A percentile compares a stretch with the other conserved stretches of the same genome.
Conservation (phyloP, 192 early-diverging fungal genomes). For the Backusella australiensis region DNA sequence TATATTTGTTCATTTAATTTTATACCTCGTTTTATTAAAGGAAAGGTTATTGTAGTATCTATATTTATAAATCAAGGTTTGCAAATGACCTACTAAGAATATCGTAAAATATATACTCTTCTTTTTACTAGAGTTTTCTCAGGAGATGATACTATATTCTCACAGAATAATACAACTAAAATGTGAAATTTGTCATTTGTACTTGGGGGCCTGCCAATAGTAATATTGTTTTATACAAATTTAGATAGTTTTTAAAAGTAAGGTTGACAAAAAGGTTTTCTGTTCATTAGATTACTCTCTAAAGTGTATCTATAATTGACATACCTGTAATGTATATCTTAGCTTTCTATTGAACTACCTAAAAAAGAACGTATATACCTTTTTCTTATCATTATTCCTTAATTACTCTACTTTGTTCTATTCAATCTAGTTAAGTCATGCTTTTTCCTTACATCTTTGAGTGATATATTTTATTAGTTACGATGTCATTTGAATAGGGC, state of each 20-base stretch:
- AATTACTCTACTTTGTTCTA: no score
- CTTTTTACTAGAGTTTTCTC: not conserved
- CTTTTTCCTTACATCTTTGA: no score
- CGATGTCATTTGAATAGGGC: no score
- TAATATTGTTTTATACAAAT: not conserved
- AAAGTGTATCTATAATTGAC: no score
- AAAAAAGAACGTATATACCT: no score
- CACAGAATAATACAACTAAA: not conserved
- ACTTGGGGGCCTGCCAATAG: not conserved
- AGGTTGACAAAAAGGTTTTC: not conserved
- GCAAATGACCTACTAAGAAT: not conserved
- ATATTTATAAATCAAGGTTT: not conserved
- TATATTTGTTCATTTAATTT: not conserved
- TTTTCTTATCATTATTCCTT: no score
- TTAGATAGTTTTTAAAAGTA: not conserved
- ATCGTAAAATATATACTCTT: not conserved
- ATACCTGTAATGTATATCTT: no score
- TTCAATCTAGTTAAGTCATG: no score
- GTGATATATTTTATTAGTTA: no score
- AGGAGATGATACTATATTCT: not conserved
- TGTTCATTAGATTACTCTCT: not conserved
- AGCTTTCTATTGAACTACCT: no score
- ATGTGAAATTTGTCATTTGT: not conserved
- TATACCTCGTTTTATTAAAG: not conserved
- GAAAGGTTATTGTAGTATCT: not conserved